Evolutionary conservation across 495 filamentous ascomycete species (phyloP).

Genomic region (Trichoderma gamsii): DNA sequence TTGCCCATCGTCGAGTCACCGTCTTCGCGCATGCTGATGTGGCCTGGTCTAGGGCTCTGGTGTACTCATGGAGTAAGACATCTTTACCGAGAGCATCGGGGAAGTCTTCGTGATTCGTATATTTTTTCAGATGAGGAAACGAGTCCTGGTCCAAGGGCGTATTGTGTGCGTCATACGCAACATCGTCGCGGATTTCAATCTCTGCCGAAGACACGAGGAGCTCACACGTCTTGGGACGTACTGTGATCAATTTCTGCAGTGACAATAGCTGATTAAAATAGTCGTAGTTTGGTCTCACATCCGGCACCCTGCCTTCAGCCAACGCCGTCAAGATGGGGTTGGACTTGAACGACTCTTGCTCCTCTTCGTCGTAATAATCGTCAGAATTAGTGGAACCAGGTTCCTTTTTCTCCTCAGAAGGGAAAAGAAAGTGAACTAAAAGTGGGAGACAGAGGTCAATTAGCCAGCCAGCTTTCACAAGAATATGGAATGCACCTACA

Average conservation of each 20-base stretch:
- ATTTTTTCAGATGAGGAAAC: conserved; percentile 42
- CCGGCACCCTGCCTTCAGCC: conserved; percentile 39
- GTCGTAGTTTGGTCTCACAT: conserved; percentile 46
- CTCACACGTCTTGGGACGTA: conserved; percentile 40
- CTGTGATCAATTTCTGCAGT: conserved; percentile 33
- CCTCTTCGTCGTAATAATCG: conserved; percentile 31
- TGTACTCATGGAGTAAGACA: conserved; percentile 44
- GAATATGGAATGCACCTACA: conserved; percentile 22
- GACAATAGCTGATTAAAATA: conserved; percentile 41
- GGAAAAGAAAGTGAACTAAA: conserved; percentile 45
- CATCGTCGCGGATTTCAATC: conserved; percentile 31
- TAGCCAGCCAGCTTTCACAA: not conserved
- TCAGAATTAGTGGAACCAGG: conserved; percentile 21
- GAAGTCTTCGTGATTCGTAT: conserved; percentile 31
- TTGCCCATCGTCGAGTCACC: conserved; percentile 36
- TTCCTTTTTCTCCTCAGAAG: conserved; percentile 27
- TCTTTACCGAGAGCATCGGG: conserved; percentile 26
- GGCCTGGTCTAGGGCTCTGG: conserved; percentile 34
- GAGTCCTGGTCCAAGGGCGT: conserved; percentile 32
- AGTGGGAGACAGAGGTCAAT: conserved; percentile 15
- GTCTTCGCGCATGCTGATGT: conserved; percentile 33
- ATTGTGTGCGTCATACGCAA: conserved; percentile 29
- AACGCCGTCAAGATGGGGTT: conserved; percentile 47
- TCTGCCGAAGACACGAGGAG: conserved; percentile 40
- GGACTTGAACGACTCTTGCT: conserved; percentile 46